Conservation (phyloP, 2,329 filamentous ascomycete species). For the Epicoccum sorghinum region DNA sequence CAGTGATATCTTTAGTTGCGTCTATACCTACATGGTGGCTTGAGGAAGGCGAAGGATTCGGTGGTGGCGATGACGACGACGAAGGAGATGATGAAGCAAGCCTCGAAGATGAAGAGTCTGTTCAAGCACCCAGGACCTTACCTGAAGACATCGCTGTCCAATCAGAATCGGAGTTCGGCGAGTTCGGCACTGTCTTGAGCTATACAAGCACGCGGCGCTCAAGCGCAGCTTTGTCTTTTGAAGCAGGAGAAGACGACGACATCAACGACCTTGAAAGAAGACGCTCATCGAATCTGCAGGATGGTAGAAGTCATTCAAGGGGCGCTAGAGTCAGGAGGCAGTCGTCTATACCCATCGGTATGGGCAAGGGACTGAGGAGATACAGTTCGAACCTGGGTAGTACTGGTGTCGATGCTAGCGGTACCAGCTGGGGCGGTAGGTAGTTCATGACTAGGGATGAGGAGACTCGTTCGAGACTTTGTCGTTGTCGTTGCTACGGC, state of each 20-base stretch:
- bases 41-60: slow-evolving; percentile 73
- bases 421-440: slow-evolving; percentile 43
- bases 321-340: slow-evolving; percentile 45
- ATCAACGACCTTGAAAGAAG: slow-evolving; percentile 19
- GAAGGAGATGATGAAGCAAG: slow-evolving; percentile 38
- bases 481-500: too few relatives aligned
- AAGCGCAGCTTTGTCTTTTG: slow-evolving; percentile 30
- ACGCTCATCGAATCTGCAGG: slow-evolving; percentile 21
- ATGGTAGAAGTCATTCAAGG: slow-evolving; percentile 35
- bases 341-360: slow-evolving; percentile 53
- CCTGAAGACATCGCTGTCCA: slow-evolving; percentile 22
- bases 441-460: neutral
- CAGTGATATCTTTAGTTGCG: slow-evolving; percentile 66
- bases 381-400: slow-evolving; percentile 55
- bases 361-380: slow-evolving; percentile 52
- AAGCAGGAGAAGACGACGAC: slow-evolving; percentile 28
- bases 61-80: slow-evolving; percentile 32
- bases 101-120: slow-evolving; percentile 23
- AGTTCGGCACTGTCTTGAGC: slow-evolving; percentile 40
- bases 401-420: slow-evolving; percentile 43
- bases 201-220: slow-evolving; percentile 38
- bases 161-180: slow-evolving; percentile 50
- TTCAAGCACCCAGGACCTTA: neutral
- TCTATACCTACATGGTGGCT: slow-evolving; percentile 76
- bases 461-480: too few relatives aligned